A percentile compares a stretch with the other conserved stretches of the same genome.
These are phyloP conservation scores for Conticribra weissflogii DNA, from an alignment of 108 stramenopile species.

Conservation along the genomic window DNA sequence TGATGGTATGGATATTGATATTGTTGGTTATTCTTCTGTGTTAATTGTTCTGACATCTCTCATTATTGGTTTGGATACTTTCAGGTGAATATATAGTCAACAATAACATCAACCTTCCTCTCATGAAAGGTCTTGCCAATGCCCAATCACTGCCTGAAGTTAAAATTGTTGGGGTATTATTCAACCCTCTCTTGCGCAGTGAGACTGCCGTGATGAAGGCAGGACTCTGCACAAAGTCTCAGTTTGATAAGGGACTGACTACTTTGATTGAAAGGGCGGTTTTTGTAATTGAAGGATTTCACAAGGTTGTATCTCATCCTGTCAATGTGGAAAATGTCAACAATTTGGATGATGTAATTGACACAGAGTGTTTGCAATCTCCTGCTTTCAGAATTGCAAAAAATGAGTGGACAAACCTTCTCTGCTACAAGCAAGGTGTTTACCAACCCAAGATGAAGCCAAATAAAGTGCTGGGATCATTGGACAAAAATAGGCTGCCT, in stretches of 20 bases:
- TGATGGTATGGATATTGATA: background rate
- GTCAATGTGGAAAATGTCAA: background rate
- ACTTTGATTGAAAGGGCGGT: background rate
- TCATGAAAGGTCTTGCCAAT: background rate
- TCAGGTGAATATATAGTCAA: background rate
- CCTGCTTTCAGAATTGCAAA: background rate
- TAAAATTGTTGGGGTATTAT: background rate
- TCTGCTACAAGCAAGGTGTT: background rate
- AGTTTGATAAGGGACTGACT: background rate
- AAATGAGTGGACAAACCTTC: background rate
- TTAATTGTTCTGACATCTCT: background rate
- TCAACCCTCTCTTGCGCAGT: background rate
- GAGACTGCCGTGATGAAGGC: background rate
- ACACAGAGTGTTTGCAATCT: background rate
- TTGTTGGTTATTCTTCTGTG: background rate
- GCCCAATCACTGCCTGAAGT: background rate
- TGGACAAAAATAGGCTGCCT: background rate
- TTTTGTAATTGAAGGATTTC: background rate
- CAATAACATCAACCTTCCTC: background rate
- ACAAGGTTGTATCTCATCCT: background rate
- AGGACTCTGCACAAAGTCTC: background rate
- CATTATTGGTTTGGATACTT: background rate
- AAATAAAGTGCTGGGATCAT: background rate
- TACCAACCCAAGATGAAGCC: slow-evolving; percentile 4
- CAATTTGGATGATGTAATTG: background rate